These are phyloP conservation scores for Carex cristatella DNA, from an alignment of 176 grass and related monocot species.

Conservation along the genomic window DNA sequence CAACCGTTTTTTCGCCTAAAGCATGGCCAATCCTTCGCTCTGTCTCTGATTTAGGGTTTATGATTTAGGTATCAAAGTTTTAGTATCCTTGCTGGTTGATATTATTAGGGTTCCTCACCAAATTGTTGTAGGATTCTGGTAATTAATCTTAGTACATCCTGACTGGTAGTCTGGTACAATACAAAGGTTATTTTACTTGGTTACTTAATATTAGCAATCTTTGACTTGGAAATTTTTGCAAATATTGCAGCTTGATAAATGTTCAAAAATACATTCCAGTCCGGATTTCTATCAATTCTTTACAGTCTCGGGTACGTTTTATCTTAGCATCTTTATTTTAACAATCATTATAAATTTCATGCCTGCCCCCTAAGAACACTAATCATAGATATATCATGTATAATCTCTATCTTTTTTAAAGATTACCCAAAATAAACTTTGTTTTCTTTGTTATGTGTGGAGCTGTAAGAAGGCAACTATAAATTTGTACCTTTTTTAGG, in stretches of 20 bases:
- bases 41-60: background rate
- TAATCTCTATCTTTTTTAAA: background rate
- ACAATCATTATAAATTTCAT: background rate
- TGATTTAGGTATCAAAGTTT: background rate
- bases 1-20: too few species aligned
- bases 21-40: background rate
- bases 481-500: background rate
- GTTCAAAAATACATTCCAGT: slow-evolving; percentile 99
- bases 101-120: background rate
- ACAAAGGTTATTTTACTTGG: background rate
- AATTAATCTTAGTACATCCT: background rate
- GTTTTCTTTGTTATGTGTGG: background rate
- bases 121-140: background rate
- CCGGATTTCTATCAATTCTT: slow-evolving; percentile 89
- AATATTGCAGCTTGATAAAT: slow-evolving; percentile 27
- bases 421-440: background rate
- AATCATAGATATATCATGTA: background rate
- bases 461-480: background rate
- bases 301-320: slow-evolving; percentile 78
- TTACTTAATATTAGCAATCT: background rate
- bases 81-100: background rate
- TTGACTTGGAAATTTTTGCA: background rate
- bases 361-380: background rate
- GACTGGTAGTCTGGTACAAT: slow-evolving; percentile 7
- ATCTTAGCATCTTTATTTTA: background rate